Evolutionary conservation across 2,329 filamentous ascomycete genomes (phyloP), one percentile per base, ranked within the genome.

Genomic region (Erysiphe pisi): DNA sequence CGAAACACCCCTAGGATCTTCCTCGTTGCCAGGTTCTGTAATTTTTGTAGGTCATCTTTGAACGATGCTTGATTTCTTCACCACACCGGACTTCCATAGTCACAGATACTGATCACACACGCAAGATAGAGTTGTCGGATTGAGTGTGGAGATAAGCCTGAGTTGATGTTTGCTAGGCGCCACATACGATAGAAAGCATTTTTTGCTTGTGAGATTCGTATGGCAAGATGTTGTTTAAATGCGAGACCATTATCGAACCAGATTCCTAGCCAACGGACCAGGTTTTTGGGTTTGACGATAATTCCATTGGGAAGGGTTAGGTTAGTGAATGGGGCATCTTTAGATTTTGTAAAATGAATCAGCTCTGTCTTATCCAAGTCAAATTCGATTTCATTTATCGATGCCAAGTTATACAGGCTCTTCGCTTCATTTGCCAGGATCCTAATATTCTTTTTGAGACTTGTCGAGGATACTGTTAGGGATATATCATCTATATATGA

Each of bases 1-100:
- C n/a, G 43, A n/a, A 70, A 70, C 14, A 70, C 65, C 18, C 28
- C 65, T 45, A 40, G n/a, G 9, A 70, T 70, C 31, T 70, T 70
- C 43, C 65, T 40, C 4, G 16, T n/a, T n/a, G 40, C 65, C 31
- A 40, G 28, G 43, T 70, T 70, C 43, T 70, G 31, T 40, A 43
- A 7, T 45, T 70, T 70, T 70, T 70, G 65, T 40, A 70, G 31
- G 18, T 61, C 31, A 18, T 4, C n/a, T 22, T 18, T 20, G 31
- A 70, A 45, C 14, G 31, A 40, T 40, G 65, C 1, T 25, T 70
- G 65, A 43, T 40, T 70, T 28, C 31, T 70, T 28, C 65, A 70
- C 31, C 25, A 70, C 2, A 70, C n/a, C 7, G 65, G 65, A 45
- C 65, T 70, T 16, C 65, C 31, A 43, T 70, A 70, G 18, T 40